Conservation (phyloP, 2,329 filamentous ascomycete genomes). For the Ramularia collo-cygni region DNA sequence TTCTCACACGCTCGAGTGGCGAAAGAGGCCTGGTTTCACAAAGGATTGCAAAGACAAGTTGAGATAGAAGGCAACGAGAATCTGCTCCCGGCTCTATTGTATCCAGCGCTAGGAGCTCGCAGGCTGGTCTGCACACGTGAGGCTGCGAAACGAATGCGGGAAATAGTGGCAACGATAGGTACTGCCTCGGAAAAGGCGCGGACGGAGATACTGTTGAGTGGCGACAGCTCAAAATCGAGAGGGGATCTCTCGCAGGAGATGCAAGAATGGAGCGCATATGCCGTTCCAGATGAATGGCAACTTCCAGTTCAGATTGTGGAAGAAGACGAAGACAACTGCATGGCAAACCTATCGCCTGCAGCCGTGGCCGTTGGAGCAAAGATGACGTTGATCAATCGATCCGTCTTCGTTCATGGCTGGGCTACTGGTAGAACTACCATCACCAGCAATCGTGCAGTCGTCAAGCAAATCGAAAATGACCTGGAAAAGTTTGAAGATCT, state of each 20-base stretch:
- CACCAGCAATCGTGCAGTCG: conserved; percentile 62
- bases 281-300: conserved; percentile 47
- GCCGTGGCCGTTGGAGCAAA: conserved; percentile 40
- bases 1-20: conserved; percentile 54
- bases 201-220: conserved; percentile 52
- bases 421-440: conserved; percentile 55
- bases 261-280: conserved; percentile 46
- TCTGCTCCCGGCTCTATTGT: conserved; percentile 54
- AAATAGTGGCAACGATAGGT: conserved; percentile 58
- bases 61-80: conserved; percentile 56
- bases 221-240: conserved; percentile 32
- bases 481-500: conserved; percentile 49
- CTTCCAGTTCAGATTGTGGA: conserved; percentile 56
- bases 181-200: conserved; percentile 55
- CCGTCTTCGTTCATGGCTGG: conserved; percentile 70
- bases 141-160: conserved; percentile 59
- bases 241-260: conserved; percentile 27
- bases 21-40: conserved; percentile 49
- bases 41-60: conserved; percentile 57
- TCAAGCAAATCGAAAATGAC: conserved; percentile 56
- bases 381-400: conserved; percentile 58
- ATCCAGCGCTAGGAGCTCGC: conserved; percentile 52
- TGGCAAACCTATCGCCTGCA: conserved; percentile 39
- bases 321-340: conserved; percentile 32
- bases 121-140: conserved; percentile 59